A percentile compares a stretch with the other conserved stretches of the same genome.
These are phyloP conservation scores for Cyamopsis tetragonoloba DNA, from an alignment of 306 rosid genomes.

Conservation along the genomic window DNA sequence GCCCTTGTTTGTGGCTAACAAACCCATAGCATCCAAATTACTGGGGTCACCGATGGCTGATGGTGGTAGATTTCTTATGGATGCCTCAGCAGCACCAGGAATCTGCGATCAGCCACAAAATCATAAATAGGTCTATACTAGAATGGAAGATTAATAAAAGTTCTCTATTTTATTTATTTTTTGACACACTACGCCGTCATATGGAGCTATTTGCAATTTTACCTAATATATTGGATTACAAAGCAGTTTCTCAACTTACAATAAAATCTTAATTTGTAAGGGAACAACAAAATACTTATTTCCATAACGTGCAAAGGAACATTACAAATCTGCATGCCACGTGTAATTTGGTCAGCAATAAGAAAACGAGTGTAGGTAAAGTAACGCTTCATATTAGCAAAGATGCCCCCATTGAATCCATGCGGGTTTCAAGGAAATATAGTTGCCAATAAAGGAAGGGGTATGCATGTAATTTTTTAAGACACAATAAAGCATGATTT, in stretches of 20 bases:
- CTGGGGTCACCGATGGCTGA: conserved; percentile 93
- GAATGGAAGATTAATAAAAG: neutral
- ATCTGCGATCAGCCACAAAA: conserved; percentile 57
- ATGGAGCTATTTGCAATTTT: neutral
- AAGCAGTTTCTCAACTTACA: neutral
- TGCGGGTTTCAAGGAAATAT: neutral
- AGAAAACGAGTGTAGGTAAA: neutral
- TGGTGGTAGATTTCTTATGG: conserved; percentile 84
- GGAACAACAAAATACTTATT: neutral
- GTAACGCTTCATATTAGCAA: too few relatives aligned
- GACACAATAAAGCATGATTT: too few relatives aligned
- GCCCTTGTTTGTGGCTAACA: conserved; percentile 76
- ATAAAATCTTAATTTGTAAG: too few relatives aligned
- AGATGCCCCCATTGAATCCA: neutral
- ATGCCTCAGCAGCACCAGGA: conserved; percentile 84
- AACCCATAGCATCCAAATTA: conserved; percentile 83
- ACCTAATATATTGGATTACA: conserved; percentile 6
- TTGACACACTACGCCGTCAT: neutral
- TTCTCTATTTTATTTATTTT: conserved; percentile 9
- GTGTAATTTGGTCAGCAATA: neutral
- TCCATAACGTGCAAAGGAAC: neutral
- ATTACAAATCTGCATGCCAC: neutral
- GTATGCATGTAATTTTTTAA: too few relatives aligned
- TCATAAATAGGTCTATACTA: neutral
- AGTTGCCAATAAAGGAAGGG: neutral